Evolutionary conservation across 306 rosid species (phyloP), one percentile per base, ranked within the genome.

Genomic region (Leucaena leucocephala): DNA sequence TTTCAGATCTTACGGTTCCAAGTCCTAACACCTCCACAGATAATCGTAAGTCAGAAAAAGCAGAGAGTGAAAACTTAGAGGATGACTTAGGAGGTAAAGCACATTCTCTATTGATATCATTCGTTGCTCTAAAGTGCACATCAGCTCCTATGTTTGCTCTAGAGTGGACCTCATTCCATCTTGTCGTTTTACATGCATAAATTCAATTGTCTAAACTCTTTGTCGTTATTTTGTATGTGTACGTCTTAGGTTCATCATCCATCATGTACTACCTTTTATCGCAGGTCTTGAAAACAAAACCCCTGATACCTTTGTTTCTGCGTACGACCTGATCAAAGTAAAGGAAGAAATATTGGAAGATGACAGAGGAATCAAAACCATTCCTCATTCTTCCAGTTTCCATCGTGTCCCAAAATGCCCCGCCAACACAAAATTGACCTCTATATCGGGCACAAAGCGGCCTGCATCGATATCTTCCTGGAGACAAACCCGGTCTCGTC

Each of bases 401-500:
- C 80, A 58, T 27, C 40, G 70, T 44, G 83, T 69, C 22, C 72
- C 83, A 44, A 89, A 89, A 73, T 83, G 83, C 74, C 84, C 85
- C 58, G 45, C 86, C 58, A 75, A 75, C 38, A 45, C 68, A 54
- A 94, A 87, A 76, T 78, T 81, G 16, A 84, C 78, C 73, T 84
- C 84, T 3, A 71, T 80, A 44, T 84, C 89, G 4, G 90, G 91
- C 71, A 80, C 83, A 52, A 95, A 95, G 85, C 81, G 92, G 76
- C 81, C 87, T 44, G 96, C 99, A 61, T 81, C 97, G 27, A 27
- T 27, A 61, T 81, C 97, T 74, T 74, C 78, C 21, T 95, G 99
- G 99, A 87, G 97, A 78, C 94, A 84, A 43, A 93, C 99, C 44
- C 83, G 97, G 69, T 74, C 96, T 19, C 88, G 79, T 72, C 94